Base-by-base conservation (phyloP, 148 eudicot species). In the Camellia granthamiana region DNA sequence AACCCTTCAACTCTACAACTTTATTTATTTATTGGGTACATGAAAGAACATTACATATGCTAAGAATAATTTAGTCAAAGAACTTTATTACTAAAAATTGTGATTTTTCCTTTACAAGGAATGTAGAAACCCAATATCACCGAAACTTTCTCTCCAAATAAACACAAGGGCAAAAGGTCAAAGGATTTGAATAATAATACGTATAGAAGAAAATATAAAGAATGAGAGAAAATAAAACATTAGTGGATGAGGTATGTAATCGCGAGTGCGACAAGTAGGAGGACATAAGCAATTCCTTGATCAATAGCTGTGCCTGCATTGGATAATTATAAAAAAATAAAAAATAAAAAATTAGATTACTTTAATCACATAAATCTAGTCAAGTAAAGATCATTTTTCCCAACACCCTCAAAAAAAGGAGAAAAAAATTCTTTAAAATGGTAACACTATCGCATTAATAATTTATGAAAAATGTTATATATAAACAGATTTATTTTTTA, bases 241-340 rank as follows among this genome's bases (percentile, higher is more conserved):
- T 69, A 84, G 41, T 84, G 86, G 81, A 84, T 15, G 47, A 84
- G 62, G 66, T 91, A 91, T 16, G 94, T 91, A 76, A 91, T 77
- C 3, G 89, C 92, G 23, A 91, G 88, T 3, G 94, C 94, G 21
- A 88, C 72, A 60, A 88, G 78, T 65, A 91, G 78, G 44, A 91
- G 85, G 30, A 84, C 11, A 77, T 87, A 91, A 10, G 94, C 94
- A 71, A 91, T 85, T 77, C 94, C 94, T 85, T 91, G 94, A 83
- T 91, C 94, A 69, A 91, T 81, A 10, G 83, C 83, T 0, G 91
- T 16, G 54, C 94, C 94, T 88, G 87, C 87, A 87, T 59, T 52
- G 3, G 9, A 67, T 11, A 30, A 30, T 30, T 30, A 30, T 30
- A 46, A 47, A 7, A 41, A 21, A 72, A 1, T 2, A n/a, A 7